A percentile compares a stretch with the other conserved stretches of the same genome.
Conservation (phyloP, 176 grass and related monocot species). For the Raddia guianensis region DNA sequence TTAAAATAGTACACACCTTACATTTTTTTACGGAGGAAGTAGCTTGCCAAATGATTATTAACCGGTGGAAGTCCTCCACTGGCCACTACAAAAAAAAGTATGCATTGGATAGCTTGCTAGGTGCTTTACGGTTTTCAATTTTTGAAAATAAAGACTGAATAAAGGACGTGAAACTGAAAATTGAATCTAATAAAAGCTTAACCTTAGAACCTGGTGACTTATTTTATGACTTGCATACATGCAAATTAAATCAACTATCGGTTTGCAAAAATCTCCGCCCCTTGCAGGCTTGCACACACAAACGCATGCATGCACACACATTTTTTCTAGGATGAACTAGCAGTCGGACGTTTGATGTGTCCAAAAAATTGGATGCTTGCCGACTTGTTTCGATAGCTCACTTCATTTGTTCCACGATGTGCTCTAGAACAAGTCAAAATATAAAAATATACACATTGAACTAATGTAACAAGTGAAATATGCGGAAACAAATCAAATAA, state of each 20-base stretch:
- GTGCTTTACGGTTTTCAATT: background rate
- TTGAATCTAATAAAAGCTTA: background rate
- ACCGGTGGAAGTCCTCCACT: background rate
- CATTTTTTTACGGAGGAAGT: too few relatives aligned
- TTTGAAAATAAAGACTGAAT: background rate
- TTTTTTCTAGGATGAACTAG: too few relatives aligned
- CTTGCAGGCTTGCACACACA: background rate
- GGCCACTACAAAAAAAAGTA: background rate
- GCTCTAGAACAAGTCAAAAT: too few relatives aligned
- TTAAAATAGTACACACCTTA: too few relatives aligned
- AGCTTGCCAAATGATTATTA: background rate
- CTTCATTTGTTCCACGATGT: too few relatives aligned
- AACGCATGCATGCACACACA: too few relatives aligned
- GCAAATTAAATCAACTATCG: background rate
- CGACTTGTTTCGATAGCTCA: too few relatives aligned
- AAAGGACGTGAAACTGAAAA: background rate
- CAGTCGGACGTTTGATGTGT: too few relatives aligned
- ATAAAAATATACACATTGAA: too few relatives aligned
- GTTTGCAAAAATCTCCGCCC: background rate
- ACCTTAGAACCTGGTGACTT: background rate
- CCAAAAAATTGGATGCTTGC: too few relatives aligned
- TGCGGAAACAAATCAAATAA: too few relatives aligned
- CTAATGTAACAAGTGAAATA: too few relatives aligned
- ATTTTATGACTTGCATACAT: background rate
- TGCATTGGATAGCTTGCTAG: background rate